phyloP scores from a whole-genome alignment of 257 asterid genomes.

The Euphrasia confusa region DNA sequence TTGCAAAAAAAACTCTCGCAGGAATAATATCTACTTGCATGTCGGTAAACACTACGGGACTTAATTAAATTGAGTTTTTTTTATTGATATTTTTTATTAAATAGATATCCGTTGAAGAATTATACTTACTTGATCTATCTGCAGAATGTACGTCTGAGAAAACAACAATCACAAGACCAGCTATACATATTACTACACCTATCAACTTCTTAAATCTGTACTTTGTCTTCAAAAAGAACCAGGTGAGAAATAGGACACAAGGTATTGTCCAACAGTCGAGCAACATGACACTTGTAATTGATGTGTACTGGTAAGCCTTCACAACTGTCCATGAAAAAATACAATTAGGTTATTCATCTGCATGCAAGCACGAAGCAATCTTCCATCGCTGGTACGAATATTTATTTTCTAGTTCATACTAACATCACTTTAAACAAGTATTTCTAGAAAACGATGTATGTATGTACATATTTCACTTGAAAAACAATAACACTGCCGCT shows the following conservation, averaged over 20 bases:
- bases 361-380: not conserved
- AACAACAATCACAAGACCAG: constrained; percentile 73
- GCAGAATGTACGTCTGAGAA: constrained; percentile 85
- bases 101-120: not conserved
- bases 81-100: not conserved
- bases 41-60: no score
- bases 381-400: not conserved
- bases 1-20: not conserved
- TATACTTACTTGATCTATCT: constrained; percentile 64
- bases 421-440: not conserved
- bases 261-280: constrained; percentile 98
- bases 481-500: not conserved
- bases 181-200: constrained; percentile 66
- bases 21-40: not conserved
- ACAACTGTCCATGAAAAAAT: constrained; percentile 58
- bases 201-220: constrained; percentile 52
- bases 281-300: constrained; percentile 91
- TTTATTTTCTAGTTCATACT: not conserved
- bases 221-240: constrained; percentile 83
- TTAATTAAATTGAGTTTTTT: no score
- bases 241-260: constrained; percentile 73
- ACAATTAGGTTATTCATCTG: not conserved
- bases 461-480: not conserved
- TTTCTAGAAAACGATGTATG: constrained; percentile 10
- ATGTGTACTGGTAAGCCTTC: constrained; percentile 93